Conservation (phyloP, 2,329 filamentous ascomycete species). For the Talaromyces sp. region DNA sequence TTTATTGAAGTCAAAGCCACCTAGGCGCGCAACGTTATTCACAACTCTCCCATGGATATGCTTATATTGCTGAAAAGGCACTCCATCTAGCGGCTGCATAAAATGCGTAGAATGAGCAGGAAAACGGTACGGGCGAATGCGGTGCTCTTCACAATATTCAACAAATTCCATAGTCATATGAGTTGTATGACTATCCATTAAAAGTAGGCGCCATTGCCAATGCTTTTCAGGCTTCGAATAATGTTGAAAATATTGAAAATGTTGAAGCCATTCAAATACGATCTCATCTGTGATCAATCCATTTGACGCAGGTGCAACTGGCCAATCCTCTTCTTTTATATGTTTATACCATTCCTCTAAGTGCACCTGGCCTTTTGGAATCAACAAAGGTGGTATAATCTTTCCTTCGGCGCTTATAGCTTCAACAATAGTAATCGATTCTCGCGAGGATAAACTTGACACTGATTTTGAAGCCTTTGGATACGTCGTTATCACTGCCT, state of each 20-base stretch:
- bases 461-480: background rate
- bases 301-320: background rate
- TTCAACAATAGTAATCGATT: background rate
- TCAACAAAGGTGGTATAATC: background rate
- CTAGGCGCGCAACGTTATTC: background rate
- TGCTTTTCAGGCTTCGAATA: background rate
- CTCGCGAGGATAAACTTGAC: background rate
- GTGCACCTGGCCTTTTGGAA: background rate
- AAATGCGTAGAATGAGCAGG: background rate
- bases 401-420: background rate
- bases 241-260: background rate
- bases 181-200: too few relatives aligned
- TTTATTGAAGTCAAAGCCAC: background rate
- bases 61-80: background rate
- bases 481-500: background rate
- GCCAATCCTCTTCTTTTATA: background rate
- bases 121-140: background rate
- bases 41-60: background rate
- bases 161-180: background rate
- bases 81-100: background rate
- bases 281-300: background rate
- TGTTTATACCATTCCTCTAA: background rate
- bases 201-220: too few relatives aligned
- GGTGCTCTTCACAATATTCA: background rate
- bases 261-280: background rate